Base-by-base conservation (phyloP, 106 monocot species). In the Vanilla planifolia region DNA sequence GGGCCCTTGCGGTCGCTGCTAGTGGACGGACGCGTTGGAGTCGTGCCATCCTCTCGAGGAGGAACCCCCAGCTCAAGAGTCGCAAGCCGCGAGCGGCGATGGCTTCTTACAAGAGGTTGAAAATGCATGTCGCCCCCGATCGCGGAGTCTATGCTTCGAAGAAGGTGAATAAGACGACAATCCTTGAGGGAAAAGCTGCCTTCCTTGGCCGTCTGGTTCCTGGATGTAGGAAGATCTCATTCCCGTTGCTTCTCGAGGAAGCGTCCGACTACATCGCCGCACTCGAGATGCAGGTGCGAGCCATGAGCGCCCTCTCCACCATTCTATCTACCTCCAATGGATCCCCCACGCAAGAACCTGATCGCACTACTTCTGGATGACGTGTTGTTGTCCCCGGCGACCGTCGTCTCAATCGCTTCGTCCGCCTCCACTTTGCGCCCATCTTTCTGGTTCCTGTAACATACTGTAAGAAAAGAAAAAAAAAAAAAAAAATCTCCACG, bases 181-280 rank as follows among this genome's bases (percentile, higher is more conserved):
- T 30, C 29, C 1, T 77, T 2, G 55, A 72, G 51, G 32, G 55
- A 44, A 87, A 77, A 59, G 50, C 51, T 51, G 67, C 41, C 64
- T 45, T 73, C 20, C 67, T 88, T 14, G 70, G 83, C 9, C 56
- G 74, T 47, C 64, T 88, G 56, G 88, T 88, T 1, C 88, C 88
- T 4, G 88, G 88, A 9, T 83, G 88, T 71, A 62, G 76, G 70
- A 88, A 61, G 55, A 55, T 80, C 14, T 55, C 83, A 55, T 47
- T 76, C 8, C 70, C 79, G 39, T 51, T 37, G 35, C 46, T 88
- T 8, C 67, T 88, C n/a, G 79, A 79, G 3, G 83, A 88, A 71
- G 32, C 79, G 3, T 39, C 74, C n/a, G 88, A 88, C 43, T 88
- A 88, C 76, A 79, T 88, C 32, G 76, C 83, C 14, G 88, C 88